These are phyloP conservation scores for Backusella liffmaniae DNA, from an alignment of 192 early-diverging fungal species.

Conservation along the genomic window DNA sequence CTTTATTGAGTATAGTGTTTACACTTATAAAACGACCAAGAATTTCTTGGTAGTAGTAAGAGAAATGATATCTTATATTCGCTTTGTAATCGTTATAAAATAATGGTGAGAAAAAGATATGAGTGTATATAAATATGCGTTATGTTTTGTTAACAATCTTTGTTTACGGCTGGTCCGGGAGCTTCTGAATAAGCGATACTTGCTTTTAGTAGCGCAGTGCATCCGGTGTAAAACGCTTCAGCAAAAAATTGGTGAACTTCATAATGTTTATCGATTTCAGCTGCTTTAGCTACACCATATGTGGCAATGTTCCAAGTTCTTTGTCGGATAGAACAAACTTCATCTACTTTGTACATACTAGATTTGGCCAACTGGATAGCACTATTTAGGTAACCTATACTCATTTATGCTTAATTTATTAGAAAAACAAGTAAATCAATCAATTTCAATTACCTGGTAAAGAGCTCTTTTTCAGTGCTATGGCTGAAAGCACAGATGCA, in stretches of 20 bases:
- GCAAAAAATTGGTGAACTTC: constrained; percentile 50
- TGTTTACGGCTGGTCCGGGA: background rate
- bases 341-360: constrained; percentile 41
- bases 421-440: background rate
- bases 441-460: constrained; percentile 33
- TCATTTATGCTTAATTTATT: constrained; percentile 24
- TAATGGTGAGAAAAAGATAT: background rate
- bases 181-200: constrained; percentile 49
- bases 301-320: constrained; percentile 51
- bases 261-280: constrained; percentile 56
- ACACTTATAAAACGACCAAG: background rate
- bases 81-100: background rate
- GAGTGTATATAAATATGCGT: background rate
- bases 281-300: constrained; percentile 43
- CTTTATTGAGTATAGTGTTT: too few relatives aligned
- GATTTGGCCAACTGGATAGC: constrained; percentile 31
- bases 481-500: constrained; percentile 40
- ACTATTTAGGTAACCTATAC: constrained; percentile 25
- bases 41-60: background rate
- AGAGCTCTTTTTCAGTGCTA: constrained; percentile 51
- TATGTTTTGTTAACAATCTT: background rate
- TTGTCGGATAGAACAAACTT: constrained; percentile 45
- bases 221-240: constrained; percentile 41
- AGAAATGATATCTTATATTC: background rate
- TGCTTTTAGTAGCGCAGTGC: constrained; percentile 52